Evolutionary conservation across 2,329 filamentous ascomycete species (phyloP).

Genomic region (Biscogniauxia sp.): DNA sequence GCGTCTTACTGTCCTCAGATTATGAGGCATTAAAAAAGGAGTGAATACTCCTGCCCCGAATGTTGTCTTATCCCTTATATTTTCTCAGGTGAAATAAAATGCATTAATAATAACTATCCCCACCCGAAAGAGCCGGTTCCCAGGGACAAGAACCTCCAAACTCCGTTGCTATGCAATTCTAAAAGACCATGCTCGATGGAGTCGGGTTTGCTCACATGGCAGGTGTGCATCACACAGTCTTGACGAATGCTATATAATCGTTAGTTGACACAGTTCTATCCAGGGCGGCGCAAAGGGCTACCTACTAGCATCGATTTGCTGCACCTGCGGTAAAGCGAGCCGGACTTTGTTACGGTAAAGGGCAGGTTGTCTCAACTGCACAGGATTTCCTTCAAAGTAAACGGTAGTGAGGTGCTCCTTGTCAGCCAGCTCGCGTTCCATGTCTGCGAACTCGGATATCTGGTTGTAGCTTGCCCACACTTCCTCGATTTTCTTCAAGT

Average conservation of each 20-base stretch:
- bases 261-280: background rate
- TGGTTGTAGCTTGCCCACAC: slow-evolving; percentile 93
- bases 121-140: slow-evolving; percentile 2
- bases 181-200: slow-evolving; percentile 1
- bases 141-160: slow-evolving; percentile 17
- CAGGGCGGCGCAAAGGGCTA: slow-evolving; percentile 29
- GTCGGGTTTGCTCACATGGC: background rate
- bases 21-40: background rate
- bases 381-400: slow-evolving; percentile 92
- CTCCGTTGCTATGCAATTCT: slow-evolving; percentile 32
- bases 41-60: background rate
- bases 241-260: slow-evolving; percentile 24
- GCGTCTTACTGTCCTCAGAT: slow-evolving; percentile 10
- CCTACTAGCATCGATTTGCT: slow-evolving; percentile 97
- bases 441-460: slow-evolving; percentile 74
- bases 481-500: slow-evolving; percentile 74
- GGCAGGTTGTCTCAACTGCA: slow-evolving; percentile 76
- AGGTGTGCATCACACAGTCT: slow-evolving; percentile 15
- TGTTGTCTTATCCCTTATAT: background rate
- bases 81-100: slow-evolving; percentile 1
- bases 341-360: slow-evolving; percentile 93
- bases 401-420: slow-evolving; percentile 83
- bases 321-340: slow-evolving; percentile 80
- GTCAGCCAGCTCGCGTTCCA: slow-evolving; percentile 74
- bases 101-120: slow-evolving; percentile 3